Evolutionary conservation across 2,329 filamentous ascomycete species (phyloP), one percentile per base, ranked within the genome.

Genomic region (Lachnellula cervina): DNA sequence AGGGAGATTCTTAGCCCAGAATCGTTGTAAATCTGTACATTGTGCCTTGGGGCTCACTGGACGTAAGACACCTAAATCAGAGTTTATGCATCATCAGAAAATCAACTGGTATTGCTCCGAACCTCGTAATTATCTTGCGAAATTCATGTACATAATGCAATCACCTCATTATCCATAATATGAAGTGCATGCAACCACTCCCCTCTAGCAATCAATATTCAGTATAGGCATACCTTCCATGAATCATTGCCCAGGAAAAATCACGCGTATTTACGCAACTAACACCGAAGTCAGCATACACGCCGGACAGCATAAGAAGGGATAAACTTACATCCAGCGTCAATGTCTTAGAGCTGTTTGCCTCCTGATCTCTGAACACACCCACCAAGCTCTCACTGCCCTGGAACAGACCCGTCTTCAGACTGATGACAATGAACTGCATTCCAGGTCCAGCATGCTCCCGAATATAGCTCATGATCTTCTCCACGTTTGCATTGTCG

Each of bases 391-490:
- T 95, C 78, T 99, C 92, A 69, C 90, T 96, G 72, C 95, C 89
- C 74, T 99, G 92, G 76, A 97, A 99, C 55, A 99, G 78, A 1
- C 91, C 92, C 0, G 91, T 89, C 80, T 99, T 99, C 70, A 99
- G 80, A 75, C 86, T 91, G 72, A 99, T 99, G 63, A 99, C 94
- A 59, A 99, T 95, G 66, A 99, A 99, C 72, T 99, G 94, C 91
- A 97, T 97, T 14, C 95, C 95, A 1, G 94, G 94, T 0, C 90
- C 90, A 0, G 92, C 89, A 73, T 99, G 92, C 68, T 96, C 90
- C 38, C 88, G 84, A 59, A 99, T 96, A 69, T 99, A 99, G 72
- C 94, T 94, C 62, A 93, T 94, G 72, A 99, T 92, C 70, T 95
- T 91, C 64, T 90, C 87, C 6, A 97, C 94, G 66, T 99, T 99